Evolutionary conservation across 208 protist genomes (phyloP).

Genomic region (Porcisia hertigi): DNA sequence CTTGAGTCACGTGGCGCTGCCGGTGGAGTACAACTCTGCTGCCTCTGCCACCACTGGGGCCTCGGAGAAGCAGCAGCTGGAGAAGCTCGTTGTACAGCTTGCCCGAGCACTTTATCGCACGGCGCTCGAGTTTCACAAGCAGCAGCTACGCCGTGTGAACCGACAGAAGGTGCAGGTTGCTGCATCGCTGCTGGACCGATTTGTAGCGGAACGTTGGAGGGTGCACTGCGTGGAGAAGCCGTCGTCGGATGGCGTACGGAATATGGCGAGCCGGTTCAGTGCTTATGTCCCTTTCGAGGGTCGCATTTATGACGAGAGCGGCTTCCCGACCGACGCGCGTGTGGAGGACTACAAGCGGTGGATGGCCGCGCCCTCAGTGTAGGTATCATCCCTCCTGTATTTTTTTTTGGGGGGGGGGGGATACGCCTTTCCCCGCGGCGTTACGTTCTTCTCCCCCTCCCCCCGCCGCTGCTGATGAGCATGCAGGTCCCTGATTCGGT

Average conservation of each 20-base stretch:
- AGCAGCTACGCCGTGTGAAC: constrained; percentile 66
- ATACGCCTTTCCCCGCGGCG: background rate
- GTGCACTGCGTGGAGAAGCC: constrained; percentile 18
- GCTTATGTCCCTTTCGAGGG: constrained; percentile 63
- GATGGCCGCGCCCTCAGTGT: constrained; percentile 55
- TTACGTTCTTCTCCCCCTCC: background rate
- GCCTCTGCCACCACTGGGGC: background rate
- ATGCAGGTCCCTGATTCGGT: background rate
- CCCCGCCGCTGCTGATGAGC: background rate
- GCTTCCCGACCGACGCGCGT: constrained; percentile 76
- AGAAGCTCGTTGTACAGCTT: constrained; percentile 61
- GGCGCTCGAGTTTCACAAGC: constrained; percentile 74
- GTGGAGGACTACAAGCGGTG: constrained; percentile 82
- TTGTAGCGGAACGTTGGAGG: constrained; percentile 45
- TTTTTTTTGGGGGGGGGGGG: no score
- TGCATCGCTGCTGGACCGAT: constrained; percentile 69
- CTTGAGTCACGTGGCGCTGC: constrained; percentile 56
- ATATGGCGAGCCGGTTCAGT: constrained; percentile 59
- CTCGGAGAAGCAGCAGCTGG: constrained; percentile 41
- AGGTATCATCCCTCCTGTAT: background rate
- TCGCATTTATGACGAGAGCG: constrained; percentile 61
- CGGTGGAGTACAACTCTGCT: constrained; percentile 22
- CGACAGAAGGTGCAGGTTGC: constrained; percentile 82
- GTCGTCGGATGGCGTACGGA: constrained; percentile 28
- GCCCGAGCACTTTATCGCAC: constrained; percentile 56